Conservation (phyloP, 768 basidiomycete species). For the Naganishia vishniacii region DNA sequence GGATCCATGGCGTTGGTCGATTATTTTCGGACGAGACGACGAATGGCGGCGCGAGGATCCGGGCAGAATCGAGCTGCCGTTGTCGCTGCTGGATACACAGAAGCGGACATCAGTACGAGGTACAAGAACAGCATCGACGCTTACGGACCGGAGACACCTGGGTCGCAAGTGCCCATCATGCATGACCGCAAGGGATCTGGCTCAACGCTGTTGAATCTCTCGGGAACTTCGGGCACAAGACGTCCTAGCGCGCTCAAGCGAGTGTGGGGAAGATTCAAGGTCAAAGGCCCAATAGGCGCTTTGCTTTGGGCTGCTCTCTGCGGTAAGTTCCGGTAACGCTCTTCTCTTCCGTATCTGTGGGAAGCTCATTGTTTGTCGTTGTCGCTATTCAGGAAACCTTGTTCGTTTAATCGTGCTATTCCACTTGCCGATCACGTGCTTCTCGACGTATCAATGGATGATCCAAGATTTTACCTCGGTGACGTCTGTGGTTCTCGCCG, state of each 20-base stretch:
- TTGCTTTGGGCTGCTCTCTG: slow-evolving; percentile 47
- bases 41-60: background rate
- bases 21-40: slow-evolving; percentile 36
- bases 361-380: background rate
- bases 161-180: background rate
- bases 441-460: slow-evolving; percentile 81
- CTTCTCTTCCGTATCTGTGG: background rate
- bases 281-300: slow-evolving; percentile 47
- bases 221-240: background rate
- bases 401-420: slow-evolving; percentile 85
- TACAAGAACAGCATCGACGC: slow-evolving; percentile 16
- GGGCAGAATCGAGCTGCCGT: background rate
- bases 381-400: slow-evolving; percentile 69
- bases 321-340: slow-evolving; percentile 21
- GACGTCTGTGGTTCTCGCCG: slow-evolving; percentile 70
- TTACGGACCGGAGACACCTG: slow-evolving; percentile 22
- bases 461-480: slow-evolving; percentile 56
- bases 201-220: slow-evolving; percentile 2
- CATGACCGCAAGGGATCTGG: slow-evolving; percentile 18
- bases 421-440: slow-evolving; percentile 88
- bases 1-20: slow-evolving; percentile 55
- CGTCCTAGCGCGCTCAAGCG: slow-evolving; percentile 28
- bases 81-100: background rate
- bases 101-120: slow-evolving; percentile 10
- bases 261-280: slow-evolving; percentile 46